Evolutionary conservation across 768 basidiomycete genomes (phyloP).

Genomic region (Multifurca ochricompacta): DNA sequence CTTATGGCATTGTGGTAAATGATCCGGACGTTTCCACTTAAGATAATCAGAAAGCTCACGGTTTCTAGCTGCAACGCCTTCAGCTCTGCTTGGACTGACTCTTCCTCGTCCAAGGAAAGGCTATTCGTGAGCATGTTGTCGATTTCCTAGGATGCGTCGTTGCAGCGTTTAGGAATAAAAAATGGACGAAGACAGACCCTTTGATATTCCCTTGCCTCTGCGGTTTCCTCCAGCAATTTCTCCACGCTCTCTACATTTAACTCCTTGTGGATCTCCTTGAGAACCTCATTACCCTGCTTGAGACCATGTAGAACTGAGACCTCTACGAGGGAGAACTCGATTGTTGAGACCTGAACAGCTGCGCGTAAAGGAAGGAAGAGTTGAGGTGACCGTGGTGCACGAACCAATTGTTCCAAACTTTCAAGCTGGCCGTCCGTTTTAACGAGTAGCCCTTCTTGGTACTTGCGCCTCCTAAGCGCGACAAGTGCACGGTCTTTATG

Average conservation of each 20-base stretch:
- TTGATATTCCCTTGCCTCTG: conserved; percentile 90
- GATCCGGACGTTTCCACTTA: neutral
- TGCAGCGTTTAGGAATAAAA: too few species aligned
- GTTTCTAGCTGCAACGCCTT: conserved; percentile 54
- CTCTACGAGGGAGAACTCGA: conserved; percentile 94
- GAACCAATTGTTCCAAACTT: conserved; percentile 80
- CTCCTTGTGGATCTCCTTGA: conserved; percentile 91
- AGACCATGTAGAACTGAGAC: conserved; percentile 88
- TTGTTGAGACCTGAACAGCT: conserved; percentile 71
- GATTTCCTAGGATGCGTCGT: conserved; percentile 83
- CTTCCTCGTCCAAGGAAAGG: conserved; percentile 86
- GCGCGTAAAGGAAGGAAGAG: neutral
- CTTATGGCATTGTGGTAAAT: conserved; percentile 27
- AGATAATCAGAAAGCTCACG: conserved; percentile 33
- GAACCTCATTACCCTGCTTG: conserved; percentile 86
- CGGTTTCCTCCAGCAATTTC: conserved; percentile 85
- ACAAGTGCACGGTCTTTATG: conserved; percentile 83
- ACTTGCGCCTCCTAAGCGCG: conserved; percentile 86
- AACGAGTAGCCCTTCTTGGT: conserved; percentile 77
- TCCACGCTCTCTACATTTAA: conserved; percentile 92
- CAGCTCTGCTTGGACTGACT: conserved; percentile 84
- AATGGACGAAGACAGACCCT: conserved; percentile 39
- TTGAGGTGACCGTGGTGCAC: conserved; percentile 22
- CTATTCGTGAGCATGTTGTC: conserved; percentile 76
- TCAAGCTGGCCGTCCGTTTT: conserved; percentile 90